Conservation (phyloP, 495 filamentous ascomycete genomes). For the Aspergillus cavernicola region DNA sequence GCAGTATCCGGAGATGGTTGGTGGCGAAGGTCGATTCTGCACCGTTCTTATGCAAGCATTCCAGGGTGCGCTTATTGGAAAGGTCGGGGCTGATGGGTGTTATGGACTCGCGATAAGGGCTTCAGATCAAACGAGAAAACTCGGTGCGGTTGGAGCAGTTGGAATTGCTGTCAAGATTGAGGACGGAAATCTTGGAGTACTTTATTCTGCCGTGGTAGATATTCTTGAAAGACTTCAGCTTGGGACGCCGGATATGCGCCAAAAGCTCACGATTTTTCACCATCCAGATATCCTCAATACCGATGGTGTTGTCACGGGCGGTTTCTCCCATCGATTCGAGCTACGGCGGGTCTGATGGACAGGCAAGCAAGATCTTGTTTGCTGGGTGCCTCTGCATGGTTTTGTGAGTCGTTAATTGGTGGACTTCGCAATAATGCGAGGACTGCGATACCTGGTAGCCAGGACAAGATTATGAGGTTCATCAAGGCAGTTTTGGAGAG, state of each 20-base stretch:
- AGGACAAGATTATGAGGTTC: too few species aligned
- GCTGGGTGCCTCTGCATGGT: background rate
- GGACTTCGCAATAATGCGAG: too few species aligned
- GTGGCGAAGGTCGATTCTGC: conserved; percentile 36
- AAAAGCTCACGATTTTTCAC: conserved; percentile 24
- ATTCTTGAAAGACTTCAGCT: conserved; percentile 35
- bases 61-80: conserved; percentile 28
- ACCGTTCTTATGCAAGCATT: conserved; percentile 33
- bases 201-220: conserved; percentile 35
- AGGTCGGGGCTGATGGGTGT: conserved; percentile 38
- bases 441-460: too few species aligned
- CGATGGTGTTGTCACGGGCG: conserved; percentile 31
- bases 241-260: conserved; percentile 20
- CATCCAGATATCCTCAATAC: conserved; percentile 30
- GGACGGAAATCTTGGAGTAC: conserved; percentile 32
- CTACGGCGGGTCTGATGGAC: background rate
- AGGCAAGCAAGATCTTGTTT: background rate
- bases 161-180: conserved; percentile 42
- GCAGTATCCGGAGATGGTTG: conserved; percentile 31
- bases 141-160: conserved; percentile 29
- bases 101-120: conserved; percentile 33
- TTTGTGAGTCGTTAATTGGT: too few species aligned
- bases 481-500: too few species aligned
- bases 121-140: conserved; percentile 24
- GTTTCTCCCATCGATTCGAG: background rate